Percentiles rank a stretch among this genome's conserved stretches.
These are phyloP conservation scores for Fusarium miscanthi DNA, from an alignment of 2,329 filamentous ascomycete species.

Conservation along the genomic window DNA sequence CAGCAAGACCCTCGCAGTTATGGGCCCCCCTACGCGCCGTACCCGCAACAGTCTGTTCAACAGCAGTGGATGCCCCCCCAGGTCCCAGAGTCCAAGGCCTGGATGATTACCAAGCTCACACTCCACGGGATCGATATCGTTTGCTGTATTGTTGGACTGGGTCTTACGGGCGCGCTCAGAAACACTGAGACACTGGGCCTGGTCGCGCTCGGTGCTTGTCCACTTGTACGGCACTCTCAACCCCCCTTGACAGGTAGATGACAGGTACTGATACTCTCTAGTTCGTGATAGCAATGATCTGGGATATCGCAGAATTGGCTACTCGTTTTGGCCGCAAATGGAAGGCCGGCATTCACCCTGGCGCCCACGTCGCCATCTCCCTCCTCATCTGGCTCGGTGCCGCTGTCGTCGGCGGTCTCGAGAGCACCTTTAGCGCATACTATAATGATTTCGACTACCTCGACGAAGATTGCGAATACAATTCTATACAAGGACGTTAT, in stretches of 20 bases:
- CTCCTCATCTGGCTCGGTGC: slow-evolving; percentile 56
- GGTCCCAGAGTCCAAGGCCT: slow-evolving; percentile 31
- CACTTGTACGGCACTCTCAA: slow-evolving; percentile 30
- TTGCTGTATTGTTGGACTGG: slow-evolving; percentile 44
- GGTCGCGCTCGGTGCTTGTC: slow-evolving; percentile 25
- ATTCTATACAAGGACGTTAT: slow-evolving; percentile 9
- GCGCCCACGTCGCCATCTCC: slow-evolving; percentile 56
- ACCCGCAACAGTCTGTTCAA: slow-evolving; percentile 34
- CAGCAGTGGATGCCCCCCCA: slow-evolving; percentile 31
- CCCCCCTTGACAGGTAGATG: background rate
- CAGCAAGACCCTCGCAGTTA: slow-evolving; percentile 43
- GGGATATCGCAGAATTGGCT: slow-evolving; percentile 54
- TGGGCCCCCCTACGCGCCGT: slow-evolving; percentile 42
- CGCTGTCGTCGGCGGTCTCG: slow-evolving; percentile 42
- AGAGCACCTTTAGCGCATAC: slow-evolving; percentile 31
- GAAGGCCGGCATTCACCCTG: slow-evolving; percentile 55
- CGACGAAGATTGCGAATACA: slow-evolving; percentile 19
- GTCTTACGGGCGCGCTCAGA: slow-evolving; percentile 43
- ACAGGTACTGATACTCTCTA: slow-evolving; percentile 29
- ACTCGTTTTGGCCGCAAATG: slow-evolving; percentile 49
- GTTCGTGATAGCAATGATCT: slow-evolving; percentile 52
- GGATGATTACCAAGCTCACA: slow-evolving; percentile 47
- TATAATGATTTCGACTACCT: slow-evolving; percentile 24
- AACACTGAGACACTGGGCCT: slow-evolving; percentile 7
- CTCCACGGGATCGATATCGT: slow-evolving; percentile 46